These are phyloP conservation scores for Neurospora hispaniola DNA, from an alignment of 495 filamentous ascomycete species.

Conservation along the genomic window DNA sequence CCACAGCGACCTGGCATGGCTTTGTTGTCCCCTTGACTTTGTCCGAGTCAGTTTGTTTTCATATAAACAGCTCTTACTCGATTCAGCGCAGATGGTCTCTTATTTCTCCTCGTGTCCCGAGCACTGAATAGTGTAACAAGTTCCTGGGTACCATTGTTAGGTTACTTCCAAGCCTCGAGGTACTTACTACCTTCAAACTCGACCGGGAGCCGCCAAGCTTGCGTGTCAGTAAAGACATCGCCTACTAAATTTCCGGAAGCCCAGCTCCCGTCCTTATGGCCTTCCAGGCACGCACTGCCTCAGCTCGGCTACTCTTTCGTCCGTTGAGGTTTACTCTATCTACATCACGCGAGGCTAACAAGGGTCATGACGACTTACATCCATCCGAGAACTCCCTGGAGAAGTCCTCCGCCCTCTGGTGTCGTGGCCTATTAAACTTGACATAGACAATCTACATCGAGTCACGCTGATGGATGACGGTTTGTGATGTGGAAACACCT, in stretches of 20 bases:
- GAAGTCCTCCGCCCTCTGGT: background rate
- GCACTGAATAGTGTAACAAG: background rate
- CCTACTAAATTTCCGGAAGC: background rate
- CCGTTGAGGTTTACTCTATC: background rate
- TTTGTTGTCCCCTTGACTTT: background rate
- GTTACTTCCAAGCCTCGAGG: too few species aligned
- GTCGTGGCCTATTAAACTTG: background rate
- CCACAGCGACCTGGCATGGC: background rate
- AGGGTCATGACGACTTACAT: background rate
- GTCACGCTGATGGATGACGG: background rate
- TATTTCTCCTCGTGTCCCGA: background rate
- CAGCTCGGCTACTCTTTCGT: background rate
- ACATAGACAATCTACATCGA: background rate
- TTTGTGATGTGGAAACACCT: background rate
- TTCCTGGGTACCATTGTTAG: too few species aligned
- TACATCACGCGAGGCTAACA: background rate
- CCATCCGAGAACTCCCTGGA: background rate
- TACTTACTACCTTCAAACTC: too few species aligned
- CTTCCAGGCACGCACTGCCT: background rate
- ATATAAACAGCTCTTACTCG: background rate
- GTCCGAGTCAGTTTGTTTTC: background rate
- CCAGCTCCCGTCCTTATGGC: background rate
- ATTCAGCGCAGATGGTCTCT: background rate
- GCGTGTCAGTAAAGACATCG: background rate
- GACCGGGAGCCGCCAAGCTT: background rate